These are phyloP conservation scores for Geotrichum phurueaensis DNA, from an alignment of 1,139 yeast genomes.

Conservation along the genomic window DNA sequence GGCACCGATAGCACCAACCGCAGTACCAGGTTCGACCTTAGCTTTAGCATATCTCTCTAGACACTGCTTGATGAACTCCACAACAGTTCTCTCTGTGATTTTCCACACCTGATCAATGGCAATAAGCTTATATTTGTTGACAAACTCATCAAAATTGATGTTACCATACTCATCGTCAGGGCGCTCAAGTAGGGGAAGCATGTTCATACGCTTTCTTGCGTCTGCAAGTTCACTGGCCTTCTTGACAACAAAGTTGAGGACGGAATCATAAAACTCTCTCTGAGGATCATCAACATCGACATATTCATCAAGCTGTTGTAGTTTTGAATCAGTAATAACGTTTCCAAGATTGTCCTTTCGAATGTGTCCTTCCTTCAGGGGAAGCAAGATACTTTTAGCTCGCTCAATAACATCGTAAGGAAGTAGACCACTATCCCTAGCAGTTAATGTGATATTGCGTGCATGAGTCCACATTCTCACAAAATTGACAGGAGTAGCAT, in stretches of 20 bases:
- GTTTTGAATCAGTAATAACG: slow-evolving; percentile 41
- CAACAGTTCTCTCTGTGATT: slow-evolving; percentile 56
- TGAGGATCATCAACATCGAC: slow-evolving; percentile 85
- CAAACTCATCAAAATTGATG: slow-evolving; percentile 45
- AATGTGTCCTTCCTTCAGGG: slow-evolving; percentile 53
- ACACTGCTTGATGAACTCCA: slow-evolving; percentile 69
- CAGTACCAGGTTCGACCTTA: slow-evolving; percentile 97
- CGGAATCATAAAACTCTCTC: slow-evolving; percentile 70
- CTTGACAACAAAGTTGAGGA: slow-evolving; percentile 53
- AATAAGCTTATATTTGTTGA: slow-evolving; percentile 33
- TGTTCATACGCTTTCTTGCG: slow-evolving; percentile 51
- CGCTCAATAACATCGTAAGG: slow-evolving; percentile 65
- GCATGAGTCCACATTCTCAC: slow-evolving; percentile 94
- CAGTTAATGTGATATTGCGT: slow-evolving; percentile 59
- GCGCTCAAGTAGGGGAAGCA: slow-evolving; percentile 42
- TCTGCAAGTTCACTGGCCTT: slow-evolving; percentile 55
- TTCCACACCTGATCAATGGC: slow-evolving; percentile 72
- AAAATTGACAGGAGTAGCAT: slow-evolving; percentile 92
- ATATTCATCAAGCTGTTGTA: slow-evolving; percentile 30
- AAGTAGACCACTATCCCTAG: slow-evolving; percentile 50
- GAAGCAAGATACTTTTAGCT: slow-evolving; percentile 52
- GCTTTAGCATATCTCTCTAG: slow-evolving; percentile 81
- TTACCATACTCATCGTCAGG: slow-evolving; percentile 40
- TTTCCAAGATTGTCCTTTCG: slow-evolving; percentile 73
- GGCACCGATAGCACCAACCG: slow-evolving; percentile 99